Conservation (phyloP, 1,284 basidiomycete genomes). For the Entoloma clypeatum region DNA sequence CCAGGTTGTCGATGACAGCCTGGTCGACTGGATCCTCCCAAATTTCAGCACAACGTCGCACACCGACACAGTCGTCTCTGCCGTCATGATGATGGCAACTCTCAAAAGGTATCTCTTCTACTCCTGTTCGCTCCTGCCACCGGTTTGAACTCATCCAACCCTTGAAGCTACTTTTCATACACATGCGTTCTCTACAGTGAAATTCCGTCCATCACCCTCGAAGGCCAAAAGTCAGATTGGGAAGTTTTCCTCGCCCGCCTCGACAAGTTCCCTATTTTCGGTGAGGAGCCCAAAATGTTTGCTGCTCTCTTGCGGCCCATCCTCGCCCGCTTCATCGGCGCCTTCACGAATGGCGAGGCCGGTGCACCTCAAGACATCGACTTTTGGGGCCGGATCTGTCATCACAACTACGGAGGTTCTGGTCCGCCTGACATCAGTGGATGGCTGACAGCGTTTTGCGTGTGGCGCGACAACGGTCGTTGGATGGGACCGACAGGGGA, state of each 20-base stretch:
- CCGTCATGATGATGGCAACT: constrained; percentile 37
- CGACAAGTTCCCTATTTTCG: constrained; percentile 14
- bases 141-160: too few relatives aligned
- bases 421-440: constrained; percentile 12
- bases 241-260: constrained; percentile 10
- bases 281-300: constrained; percentile 12
- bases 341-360: constrained; percentile 12
- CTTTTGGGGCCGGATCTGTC: constrained; percentile 14
- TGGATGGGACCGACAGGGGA: neutral
- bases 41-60: constrained; percentile 40
- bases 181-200: constrained; percentile 31
- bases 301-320: constrained; percentile 13
- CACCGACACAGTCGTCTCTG: constrained; percentile 32
- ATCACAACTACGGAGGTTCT: constrained; percentile 8
- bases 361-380: constrained; percentile 6
- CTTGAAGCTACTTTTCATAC: constrained; percentile 28
- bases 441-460: constrained; percentile 16
- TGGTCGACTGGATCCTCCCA: constrained; percentile 34
- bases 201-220: constrained; percentile 40
- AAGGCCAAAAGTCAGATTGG: constrained; percentile 31
- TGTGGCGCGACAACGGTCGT: constrained; percentile 8
- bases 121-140: neutral
- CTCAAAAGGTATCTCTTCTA: constrained; percentile 27
- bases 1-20: constrained; percentile 8
- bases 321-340: constrained; percentile 13